phyloP scores from a whole-genome alignment of 139 green algal genomes.

The Nannochloris sp. region DNA sequence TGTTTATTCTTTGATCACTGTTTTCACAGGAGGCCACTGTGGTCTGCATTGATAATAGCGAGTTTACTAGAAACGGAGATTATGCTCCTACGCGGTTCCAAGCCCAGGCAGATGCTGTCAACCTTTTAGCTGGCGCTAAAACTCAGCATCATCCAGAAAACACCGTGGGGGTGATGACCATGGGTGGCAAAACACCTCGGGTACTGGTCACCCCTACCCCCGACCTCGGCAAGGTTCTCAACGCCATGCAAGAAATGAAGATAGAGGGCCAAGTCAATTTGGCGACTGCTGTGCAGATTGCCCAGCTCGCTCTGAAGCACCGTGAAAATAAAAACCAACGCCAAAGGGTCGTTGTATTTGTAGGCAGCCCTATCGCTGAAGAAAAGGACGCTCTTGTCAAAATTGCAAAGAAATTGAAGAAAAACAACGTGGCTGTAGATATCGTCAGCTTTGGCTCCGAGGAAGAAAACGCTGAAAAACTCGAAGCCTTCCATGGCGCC shows the following conservation, averaged over 20 bases:
- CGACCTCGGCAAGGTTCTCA: constrained; percentile 94
- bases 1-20: not conserved
- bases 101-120: constrained; percentile 94
- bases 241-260: constrained; percentile 76
- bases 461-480: constrained; percentile 80
- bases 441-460: constrained; percentile 82
- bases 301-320: constrained; percentile 97
- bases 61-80: constrained; percentile 93
- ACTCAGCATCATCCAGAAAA: constrained; percentile 96
- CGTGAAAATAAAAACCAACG: constrained; percentile 99
- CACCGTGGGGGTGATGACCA: constrained; percentile 95
- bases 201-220: constrained; percentile 95
- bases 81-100: constrained; percentile 89
- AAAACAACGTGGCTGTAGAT: constrained; percentile 99
- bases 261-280: constrained; percentile 84
- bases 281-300: constrained; percentile 72
- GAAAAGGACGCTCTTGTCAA: constrained; percentile 83
- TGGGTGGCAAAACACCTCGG: constrained; percentile 78
- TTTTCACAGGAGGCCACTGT: constrained; percentile 82
- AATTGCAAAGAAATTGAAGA: constrained; percentile 99
- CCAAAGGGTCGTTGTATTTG: constrained; percentile 95
- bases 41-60: constrained; percentile 92
- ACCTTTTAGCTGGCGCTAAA: constrained; percentile 94
- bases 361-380: constrained; percentile 83
- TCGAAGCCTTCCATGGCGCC: constrained; percentile 84